Conservation (phyloP, 1,284 basidiomycete species). For the Cryptococcus hybrid region DNA sequence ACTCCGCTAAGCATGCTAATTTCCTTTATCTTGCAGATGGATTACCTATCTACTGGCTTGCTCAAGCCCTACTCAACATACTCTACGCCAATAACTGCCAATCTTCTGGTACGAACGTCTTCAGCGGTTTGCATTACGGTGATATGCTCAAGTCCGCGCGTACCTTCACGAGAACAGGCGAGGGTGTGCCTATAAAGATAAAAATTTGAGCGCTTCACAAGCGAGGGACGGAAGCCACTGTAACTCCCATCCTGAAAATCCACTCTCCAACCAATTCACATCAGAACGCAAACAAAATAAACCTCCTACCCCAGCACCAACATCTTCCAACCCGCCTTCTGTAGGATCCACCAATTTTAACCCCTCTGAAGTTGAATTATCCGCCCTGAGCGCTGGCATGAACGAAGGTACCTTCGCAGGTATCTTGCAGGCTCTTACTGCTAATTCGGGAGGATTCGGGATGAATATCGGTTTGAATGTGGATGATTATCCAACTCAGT, state of each 20-base stretch:
- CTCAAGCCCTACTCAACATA: constrained; percentile 45
- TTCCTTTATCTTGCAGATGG: constrained; percentile 34
- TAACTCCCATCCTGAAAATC: too few species aligned
- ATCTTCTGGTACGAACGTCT: constrained; percentile 35
- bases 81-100: constrained; percentile 25
- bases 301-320: too few species aligned
- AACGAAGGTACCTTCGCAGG: neutral
- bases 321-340: too few species aligned
- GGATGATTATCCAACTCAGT: neutral
- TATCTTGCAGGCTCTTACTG: neutral
- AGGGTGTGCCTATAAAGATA: constrained; percentile 19
- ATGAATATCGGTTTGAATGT: neutral
- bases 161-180: constrained; percentile 44
- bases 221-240: too few species aligned
- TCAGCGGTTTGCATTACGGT: constrained; percentile 34
- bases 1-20: too few species aligned
- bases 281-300: too few species aligned
- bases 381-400: neutral
- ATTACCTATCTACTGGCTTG: constrained; percentile 52
- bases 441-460: neutral
- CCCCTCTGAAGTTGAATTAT: neutral
- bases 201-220: too few species aligned
- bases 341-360: too few species aligned
- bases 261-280: too few species aligned
- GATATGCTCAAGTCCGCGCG: constrained; percentile 46